Evolutionary conservation across 106 monocot genomes (phyloP).

Genomic region (Dioscorea alata): DNA sequence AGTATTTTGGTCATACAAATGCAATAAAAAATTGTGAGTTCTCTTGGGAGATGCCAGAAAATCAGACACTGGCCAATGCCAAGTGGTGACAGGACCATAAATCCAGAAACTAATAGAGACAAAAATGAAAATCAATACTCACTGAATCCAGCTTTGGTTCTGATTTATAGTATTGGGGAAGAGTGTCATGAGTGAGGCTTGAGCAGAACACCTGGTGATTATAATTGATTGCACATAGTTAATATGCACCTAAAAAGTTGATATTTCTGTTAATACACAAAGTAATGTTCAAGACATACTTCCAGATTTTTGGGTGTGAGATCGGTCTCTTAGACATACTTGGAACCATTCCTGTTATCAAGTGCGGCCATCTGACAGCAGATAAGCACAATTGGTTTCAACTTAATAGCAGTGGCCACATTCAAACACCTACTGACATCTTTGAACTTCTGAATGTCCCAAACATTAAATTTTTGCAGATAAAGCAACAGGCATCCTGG

Average conservation of each 20-base stretch:
- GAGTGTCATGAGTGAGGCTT: slow-evolving; percentile 44
- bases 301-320: slow-evolving; percentile 50
- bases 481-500: too few relatives aligned
- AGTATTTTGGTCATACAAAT: too few relatives aligned
- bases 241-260: background rate
- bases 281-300: slow-evolving; percentile 21
- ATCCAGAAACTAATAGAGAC: background rate
- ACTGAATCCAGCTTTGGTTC: slow-evolving; percentile 62
- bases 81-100: too few relatives aligned
- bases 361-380: slow-evolving; percentile 79
- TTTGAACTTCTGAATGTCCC: too few relatives aligned
- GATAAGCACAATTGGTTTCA: background rate
- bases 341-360: slow-evolving; percentile 72
- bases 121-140: slow-evolving; percentile 9
- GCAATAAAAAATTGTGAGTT: too few relatives aligned
- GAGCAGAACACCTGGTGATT: slow-evolving; percentile 65
- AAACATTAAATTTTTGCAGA: too few relatives aligned
- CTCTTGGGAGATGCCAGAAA: too few relatives aligned
- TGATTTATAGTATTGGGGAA: slow-evolving; percentile 65
- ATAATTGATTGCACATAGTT: background rate
- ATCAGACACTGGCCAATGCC: too few relatives aligned
- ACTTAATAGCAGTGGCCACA: too few relatives aligned
- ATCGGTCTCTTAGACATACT: slow-evolving; percentile 78
- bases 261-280: background rate
- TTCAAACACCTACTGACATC: too few relatives aligned